phyloP scores from a whole-genome alignment of 495 filamentous ascomycete species.

The Wilcoxina mikolae region DNA sequence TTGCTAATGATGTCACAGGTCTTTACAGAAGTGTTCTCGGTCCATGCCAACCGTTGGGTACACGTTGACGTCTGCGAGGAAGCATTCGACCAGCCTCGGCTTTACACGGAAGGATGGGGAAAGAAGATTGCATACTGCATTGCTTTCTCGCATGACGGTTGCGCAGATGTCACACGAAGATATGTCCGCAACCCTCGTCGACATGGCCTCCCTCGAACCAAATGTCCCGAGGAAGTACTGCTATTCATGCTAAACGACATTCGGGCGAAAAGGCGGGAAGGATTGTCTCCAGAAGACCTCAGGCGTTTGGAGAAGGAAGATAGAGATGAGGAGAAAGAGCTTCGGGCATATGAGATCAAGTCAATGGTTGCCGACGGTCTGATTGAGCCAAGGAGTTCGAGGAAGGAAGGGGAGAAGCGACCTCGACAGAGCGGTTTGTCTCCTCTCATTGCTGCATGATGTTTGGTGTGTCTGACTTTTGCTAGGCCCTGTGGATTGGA shows the following conservation, averaged over 20 bases:
- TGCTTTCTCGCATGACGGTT: constrained; percentile 89
- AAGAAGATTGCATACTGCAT: constrained; percentile 94
- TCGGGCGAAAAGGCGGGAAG: constrained; percentile 58
- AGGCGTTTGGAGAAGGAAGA: constrained; percentile 81
- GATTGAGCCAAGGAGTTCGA: constrained; percentile 1
- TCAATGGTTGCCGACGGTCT: constrained; percentile 11
- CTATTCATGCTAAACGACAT: constrained; percentile 84
- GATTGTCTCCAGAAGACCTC: constrained; percentile 63
- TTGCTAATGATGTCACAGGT: constrained; percentile 32
- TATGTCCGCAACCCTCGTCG: constrained; percentile 75
- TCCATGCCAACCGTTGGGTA: constrained; percentile 87
- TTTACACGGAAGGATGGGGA: constrained; percentile 89
- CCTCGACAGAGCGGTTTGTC: constrained; percentile 25
- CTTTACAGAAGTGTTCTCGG: constrained; percentile 95
- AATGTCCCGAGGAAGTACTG: constrained; percentile 74
- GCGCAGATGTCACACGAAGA: constrained; percentile 85
- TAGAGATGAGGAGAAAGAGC: constrained; percentile 67
- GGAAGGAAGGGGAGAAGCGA: constrained; percentile 14
- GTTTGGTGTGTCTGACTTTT: constrained; percentile 8
- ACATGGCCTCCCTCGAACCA: constrained; percentile 54
- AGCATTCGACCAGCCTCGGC: constrained; percentile 81
- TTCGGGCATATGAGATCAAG: constrained; percentile 29
- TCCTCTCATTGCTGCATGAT: background rate
- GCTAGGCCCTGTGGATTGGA: constrained; percentile 22
- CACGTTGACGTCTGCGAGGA: constrained; percentile 93